A percentile compares a stretch with the other conserved stretches of the same genome.
Evolutionary conservation across 352 stramenopile species (phyloP).

Genomic region (Phytophthora cactorum): DNA sequence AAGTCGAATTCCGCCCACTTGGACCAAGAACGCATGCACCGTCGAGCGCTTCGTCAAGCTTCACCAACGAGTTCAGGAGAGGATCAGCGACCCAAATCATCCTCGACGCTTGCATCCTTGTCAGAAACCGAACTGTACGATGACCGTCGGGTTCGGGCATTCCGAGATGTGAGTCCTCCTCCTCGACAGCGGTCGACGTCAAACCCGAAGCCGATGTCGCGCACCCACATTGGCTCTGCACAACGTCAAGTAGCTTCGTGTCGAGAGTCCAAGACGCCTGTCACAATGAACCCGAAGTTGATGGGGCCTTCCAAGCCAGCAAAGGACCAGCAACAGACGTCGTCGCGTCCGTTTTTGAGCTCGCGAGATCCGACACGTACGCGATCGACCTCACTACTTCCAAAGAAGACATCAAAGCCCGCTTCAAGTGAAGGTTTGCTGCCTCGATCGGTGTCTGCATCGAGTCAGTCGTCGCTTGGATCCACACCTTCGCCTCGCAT

Average conservation of each 20-base stretch:
- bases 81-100: conserved; percentile 1
- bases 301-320: conserved; percentile 5
- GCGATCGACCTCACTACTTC: conserved; percentile 23
- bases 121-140: conserved; percentile 24
- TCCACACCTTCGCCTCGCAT: conserved; percentile 16
- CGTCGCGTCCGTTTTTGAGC: conserved; percentile 12
- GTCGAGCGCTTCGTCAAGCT: conserved; percentile 2
- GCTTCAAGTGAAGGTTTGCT: conserved; percentile 12
- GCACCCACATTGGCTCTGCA: conserved; percentile 2
- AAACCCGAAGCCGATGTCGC: conserved; percentile 24
- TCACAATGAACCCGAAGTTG: conserved; percentile 27
- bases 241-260: conserved; percentile 22
- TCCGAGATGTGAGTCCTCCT: conserved; percentile 20
- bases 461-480: conserved; percentile 25
- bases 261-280: conserved; percentile 15
- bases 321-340: conserved; percentile 14
- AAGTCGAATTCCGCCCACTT: neutral
- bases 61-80: conserved; percentile 9
- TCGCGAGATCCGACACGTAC: conserved; percentile 11
- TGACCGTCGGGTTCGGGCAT: conserved; percentile 13
- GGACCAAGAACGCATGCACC: conserved; percentile 10
- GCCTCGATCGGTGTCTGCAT: conserved; percentile 23
- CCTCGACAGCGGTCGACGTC: conserved; percentile 18
- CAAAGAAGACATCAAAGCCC: conserved; percentile 12
- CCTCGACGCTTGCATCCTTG: conserved; percentile 6